Base-by-base conservation (phyloP, 1,284 basidiomycete genomes). In the Ceratobasidium sp. region DNA sequence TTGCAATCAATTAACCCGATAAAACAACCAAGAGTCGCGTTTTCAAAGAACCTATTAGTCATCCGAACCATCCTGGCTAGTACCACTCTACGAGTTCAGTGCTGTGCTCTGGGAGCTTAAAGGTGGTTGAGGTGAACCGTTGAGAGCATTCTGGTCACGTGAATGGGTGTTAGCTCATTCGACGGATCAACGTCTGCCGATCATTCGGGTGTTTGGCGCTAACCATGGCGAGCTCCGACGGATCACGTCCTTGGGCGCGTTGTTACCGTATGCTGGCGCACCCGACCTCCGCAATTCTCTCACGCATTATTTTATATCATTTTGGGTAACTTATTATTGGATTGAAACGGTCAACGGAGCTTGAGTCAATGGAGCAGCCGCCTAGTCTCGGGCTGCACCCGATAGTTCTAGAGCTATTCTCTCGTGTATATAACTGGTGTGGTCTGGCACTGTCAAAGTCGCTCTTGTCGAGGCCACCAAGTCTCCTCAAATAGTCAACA, bases 401-500 rank as follows among this genome's bases (percentile, higher is more conserved):
- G 33, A 28, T 44, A 23, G n/a, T 20, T 44, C 20, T 42, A 64
- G 42, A n/a, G 61, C 6, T 33, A 13, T 26, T 17, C 17, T 61
- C 17, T 5, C n/a, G 44, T 33, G 33, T 74, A 64, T 74, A 74
- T 74, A 74, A 48, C 42, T 46, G 15, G 44, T 9, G 40, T 38
- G 70, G 9, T 52, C 44, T 38, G 57, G 28, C n/a, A 3, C 59
- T 62, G 33, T 23, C 28, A 62, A 44, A 74, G 26, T 40, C 46
- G 59, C 57, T 74, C 70, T 74, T 52, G 70, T 64, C 70, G 70
- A 74, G 70, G 26, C 70, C 70, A 64, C 70, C 59, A 42, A 74
- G 59, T 74, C 70, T 74, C 70, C 59, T 48, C 70, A 74, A 64
- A 50, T 64, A 74, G 70, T 74, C 70, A 74, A 57, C 68, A 38